These are phyloP conservation scores for Phytophthora europaea DNA, from an alignment of 352 stramenopile genomes.

Conservation along the genomic window DNA sequence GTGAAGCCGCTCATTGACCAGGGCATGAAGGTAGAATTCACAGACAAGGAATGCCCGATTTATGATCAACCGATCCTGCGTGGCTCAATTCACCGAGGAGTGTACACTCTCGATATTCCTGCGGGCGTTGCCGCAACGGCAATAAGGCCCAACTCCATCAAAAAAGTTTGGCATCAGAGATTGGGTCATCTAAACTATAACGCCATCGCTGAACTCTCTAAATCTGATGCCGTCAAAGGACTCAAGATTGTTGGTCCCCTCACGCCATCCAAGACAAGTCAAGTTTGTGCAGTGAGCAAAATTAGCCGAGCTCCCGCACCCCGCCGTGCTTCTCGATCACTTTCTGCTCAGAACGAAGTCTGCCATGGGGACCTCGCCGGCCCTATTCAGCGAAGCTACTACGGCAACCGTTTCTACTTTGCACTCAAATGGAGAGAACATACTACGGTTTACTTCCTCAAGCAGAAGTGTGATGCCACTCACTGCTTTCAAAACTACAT, in stretches of 20 bases:
- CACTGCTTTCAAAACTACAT: background rate
- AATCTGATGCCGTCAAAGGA: background rate
- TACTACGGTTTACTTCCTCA: conserved; percentile 14
- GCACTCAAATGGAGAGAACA: conserved; percentile 16
- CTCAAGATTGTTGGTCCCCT: background rate
- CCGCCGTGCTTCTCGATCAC: background rate
- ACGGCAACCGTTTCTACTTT: conserved; percentile 15
- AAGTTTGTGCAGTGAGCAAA: background rate
- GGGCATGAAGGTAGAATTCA: no score
- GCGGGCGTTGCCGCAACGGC: no score
- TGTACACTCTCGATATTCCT: no score
- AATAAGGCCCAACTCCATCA: no score
- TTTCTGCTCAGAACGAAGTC: conserved; percentile 3
- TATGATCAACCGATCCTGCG: no score
- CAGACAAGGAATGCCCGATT: no score
- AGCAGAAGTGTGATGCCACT: conserved; percentile 14
- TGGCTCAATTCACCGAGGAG: no score
- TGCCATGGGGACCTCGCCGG: conserved; percentile 15
- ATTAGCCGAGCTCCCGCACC: background rate
- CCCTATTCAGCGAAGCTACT: conserved; percentile 4
- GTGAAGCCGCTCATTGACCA: no score
- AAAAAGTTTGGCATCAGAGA: background rate
- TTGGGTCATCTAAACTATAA: background rate
- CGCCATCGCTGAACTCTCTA: background rate
- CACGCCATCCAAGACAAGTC: background rate